Percentiles rank a stretch among this genome's conserved stretches.
Conservation (phyloP, 352 stramenopile genomes). For the Phytopythium ostracodes region DNA sequence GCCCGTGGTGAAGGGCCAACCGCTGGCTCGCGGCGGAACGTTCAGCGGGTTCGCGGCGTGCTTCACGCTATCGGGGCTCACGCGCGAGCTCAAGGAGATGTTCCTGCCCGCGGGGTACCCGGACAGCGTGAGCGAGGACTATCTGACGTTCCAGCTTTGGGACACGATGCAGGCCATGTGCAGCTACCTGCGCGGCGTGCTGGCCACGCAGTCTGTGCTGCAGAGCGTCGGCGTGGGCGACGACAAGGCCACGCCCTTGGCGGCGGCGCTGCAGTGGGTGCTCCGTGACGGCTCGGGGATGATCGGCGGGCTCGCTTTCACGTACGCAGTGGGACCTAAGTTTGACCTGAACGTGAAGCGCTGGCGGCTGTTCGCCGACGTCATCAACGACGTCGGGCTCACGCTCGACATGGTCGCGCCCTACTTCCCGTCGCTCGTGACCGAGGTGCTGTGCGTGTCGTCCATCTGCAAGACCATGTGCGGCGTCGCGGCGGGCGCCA, state of each 20-base stretch:
- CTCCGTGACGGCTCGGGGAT: conserved; percentile 73
- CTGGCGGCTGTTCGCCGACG: conserved; percentile 95
- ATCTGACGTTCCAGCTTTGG: conserved; percentile 94
- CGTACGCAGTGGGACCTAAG: conserved; percentile 84
- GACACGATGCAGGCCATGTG: conserved; percentile 94
- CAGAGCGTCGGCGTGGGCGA: conserved; percentile 92
- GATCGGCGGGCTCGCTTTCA: conserved; percentile 92
- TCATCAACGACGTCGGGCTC: conserved; percentile 95
- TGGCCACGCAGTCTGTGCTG: conserved; percentile 92
- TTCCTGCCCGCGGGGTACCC: conserved; percentile 85
- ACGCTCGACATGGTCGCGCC: conserved; percentile 85
- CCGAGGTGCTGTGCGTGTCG: conserved; percentile 74
- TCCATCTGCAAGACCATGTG: conserved; percentile 95
- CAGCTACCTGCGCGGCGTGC: conserved; percentile 92
- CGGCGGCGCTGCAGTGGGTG: conserved; percentile 76
- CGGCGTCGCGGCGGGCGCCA: conserved; percentile 92
- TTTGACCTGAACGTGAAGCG: conserved; percentile 96
- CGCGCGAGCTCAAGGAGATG: conserved; percentile 74
- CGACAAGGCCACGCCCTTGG: conserved; percentile 66
- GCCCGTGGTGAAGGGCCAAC: conserved; percentile 12
- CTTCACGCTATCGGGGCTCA: conserved; percentile 29
- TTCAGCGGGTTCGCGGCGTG: conserved; percentile 14
- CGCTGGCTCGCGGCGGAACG: conserved; percentile 1
- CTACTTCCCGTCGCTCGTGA: conserved; percentile 64
- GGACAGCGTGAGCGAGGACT: conserved; percentile 86